Conservation (phyloP, 208 protist genomes). For the Crithidia bombi region DNA sequence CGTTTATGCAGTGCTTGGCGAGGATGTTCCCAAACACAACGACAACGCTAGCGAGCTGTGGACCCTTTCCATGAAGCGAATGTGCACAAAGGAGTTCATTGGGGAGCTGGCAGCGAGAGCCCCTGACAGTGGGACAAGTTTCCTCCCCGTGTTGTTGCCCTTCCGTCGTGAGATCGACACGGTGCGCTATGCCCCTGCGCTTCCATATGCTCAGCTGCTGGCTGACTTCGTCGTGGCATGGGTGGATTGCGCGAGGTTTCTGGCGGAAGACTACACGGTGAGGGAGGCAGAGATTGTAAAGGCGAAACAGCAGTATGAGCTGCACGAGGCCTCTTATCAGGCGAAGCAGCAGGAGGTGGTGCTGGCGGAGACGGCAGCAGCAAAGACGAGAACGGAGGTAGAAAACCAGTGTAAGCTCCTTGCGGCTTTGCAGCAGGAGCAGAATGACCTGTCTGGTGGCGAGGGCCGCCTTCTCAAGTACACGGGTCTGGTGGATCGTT, state of each 20-base stretch:
- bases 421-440: conserved; percentile 33
- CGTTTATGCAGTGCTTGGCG: conserved; percentile 61
- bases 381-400: conserved; percentile 17
- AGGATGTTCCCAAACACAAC: conserved; percentile 56
- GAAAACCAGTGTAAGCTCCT: conserved; percentile 27
- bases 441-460: conserved; percentile 28
- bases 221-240: conserved; percentile 59
- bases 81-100: conserved; percentile 48
- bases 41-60: conserved; percentile 59
- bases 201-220: conserved; percentile 52
- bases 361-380: conserved; percentile 15
- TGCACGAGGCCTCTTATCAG: conserved; percentile 13
- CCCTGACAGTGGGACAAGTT: conserved; percentile 5
- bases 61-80: conserved; percentile 43
- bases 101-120: conserved; percentile 35
- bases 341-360: conserved; percentile 14
- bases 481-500: conserved; percentile 69
- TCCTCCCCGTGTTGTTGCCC: conserved; percentile 23
- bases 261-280: conserved; percentile 15
- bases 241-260: conserved; percentile 40
- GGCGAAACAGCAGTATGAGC: neutral
- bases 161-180: conserved; percentile 46
- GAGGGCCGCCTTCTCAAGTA: conserved; percentile 55
- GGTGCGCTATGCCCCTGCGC: conserved; percentile 51
- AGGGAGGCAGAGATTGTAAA: conserved; percentile 6